Evolutionary conservation across 352 stramenopile species (phyloP).

Genomic region (Elongisporangium senticosum): DNA sequence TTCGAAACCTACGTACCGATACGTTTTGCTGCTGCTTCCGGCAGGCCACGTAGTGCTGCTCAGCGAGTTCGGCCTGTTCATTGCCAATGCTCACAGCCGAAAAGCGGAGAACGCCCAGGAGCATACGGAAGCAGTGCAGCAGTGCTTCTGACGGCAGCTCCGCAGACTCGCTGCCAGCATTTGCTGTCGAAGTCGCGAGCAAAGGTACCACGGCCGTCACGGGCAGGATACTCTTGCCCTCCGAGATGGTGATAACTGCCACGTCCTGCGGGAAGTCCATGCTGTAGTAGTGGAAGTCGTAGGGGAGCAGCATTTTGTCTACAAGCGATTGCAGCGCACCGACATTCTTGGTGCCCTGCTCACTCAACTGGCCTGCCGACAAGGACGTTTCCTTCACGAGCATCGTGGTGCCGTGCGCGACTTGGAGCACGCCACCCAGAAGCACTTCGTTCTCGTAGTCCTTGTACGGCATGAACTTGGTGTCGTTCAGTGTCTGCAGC

Average conservation of each 20-base stretch:
- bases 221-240: slow-evolving; percentile 67
- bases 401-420: slow-evolving; percentile 57
- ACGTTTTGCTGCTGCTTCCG: slow-evolving; percentile 67
- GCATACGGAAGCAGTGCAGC: slow-evolving; percentile 65
- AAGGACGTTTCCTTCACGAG: slow-evolving; percentile 67
- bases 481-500: slow-evolving; percentile 51
- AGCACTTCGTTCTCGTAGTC: slow-evolving; percentile 71
- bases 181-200: slow-evolving; percentile 1
- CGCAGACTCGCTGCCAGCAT: background rate
- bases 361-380: slow-evolving; percentile 56
- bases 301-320: slow-evolving; percentile 70
- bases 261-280: slow-evolving; percentile 83
- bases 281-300: slow-evolving; percentile 83
- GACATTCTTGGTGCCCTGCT: slow-evolving; percentile 72
- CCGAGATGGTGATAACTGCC: slow-evolving; percentile 55
- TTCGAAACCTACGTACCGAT: slow-evolving; percentile 33
- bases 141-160: slow-evolving; percentile 15
- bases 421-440: slow-evolving; percentile 43
- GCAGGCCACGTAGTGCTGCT: slow-evolving; percentile 75
- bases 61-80: slow-evolving; percentile 65
- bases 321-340: slow-evolving; percentile 63
- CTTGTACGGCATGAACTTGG: slow-evolving; percentile 65
- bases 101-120: slow-evolving; percentile 48
- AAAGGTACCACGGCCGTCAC: slow-evolving; percentile 51
- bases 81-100: slow-evolving; percentile 59